Evolutionary conservation across 1,284 basidiomycete genomes (phyloP).

Genomic region (Boletellus deceptivus): DNA sequence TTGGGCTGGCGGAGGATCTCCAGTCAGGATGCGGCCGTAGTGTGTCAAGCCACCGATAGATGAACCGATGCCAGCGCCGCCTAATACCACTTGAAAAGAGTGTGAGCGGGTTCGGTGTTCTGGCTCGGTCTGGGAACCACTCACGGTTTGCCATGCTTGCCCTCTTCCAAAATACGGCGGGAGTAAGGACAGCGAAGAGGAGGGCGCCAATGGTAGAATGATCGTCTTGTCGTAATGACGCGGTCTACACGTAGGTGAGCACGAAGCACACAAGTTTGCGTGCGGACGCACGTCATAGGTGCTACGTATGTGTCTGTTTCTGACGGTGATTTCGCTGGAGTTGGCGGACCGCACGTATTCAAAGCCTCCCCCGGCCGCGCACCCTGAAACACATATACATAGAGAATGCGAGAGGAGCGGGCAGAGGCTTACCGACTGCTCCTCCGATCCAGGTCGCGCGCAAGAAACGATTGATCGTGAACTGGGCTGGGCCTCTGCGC

Average conservation of each 20-base stretch:
- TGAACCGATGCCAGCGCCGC: slow-evolving; percentile 67
- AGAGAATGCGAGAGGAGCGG: not conserved
- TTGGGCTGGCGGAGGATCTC: slow-evolving; percentile 43
- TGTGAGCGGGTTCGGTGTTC: not conserved
- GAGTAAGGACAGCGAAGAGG: slow-evolving; percentile 57
- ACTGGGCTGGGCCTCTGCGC: slow-evolving; percentile 50
- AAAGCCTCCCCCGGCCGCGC: slow-evolving; percentile 42
- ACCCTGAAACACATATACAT: slow-evolving; percentile 25
- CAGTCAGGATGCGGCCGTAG: slow-evolving; percentile 47
- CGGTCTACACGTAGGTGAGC: slow-evolving; percentile 40
- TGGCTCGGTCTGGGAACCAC: slow-evolving; percentile 22
- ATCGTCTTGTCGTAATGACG: slow-evolving; percentile 59
- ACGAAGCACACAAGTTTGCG: not conserved
- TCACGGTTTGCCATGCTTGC: slow-evolving; percentile 55
- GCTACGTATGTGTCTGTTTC: slow-evolving; percentile 39
- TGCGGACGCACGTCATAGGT: slow-evolving; percentile 53
- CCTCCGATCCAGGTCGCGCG: slow-evolving; percentile 72
- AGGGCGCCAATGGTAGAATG: slow-evolving; percentile 68
- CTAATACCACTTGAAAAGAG: slow-evolving; percentile 53
- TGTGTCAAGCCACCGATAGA: slow-evolving; percentile 57
- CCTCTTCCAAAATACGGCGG: slow-evolving; percentile 67
- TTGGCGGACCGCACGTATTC: slow-evolving; percentile 46
- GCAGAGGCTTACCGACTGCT: slow-evolving; percentile 38
- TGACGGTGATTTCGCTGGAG: slow-evolving; percentile 39
- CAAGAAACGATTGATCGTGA: slow-evolving; percentile 59